These are phyloP conservation scores for Tetrapisispora pingtungensis DNA, from an alignment of 805 yeast genomes.

Conservation along the genomic window DNA sequence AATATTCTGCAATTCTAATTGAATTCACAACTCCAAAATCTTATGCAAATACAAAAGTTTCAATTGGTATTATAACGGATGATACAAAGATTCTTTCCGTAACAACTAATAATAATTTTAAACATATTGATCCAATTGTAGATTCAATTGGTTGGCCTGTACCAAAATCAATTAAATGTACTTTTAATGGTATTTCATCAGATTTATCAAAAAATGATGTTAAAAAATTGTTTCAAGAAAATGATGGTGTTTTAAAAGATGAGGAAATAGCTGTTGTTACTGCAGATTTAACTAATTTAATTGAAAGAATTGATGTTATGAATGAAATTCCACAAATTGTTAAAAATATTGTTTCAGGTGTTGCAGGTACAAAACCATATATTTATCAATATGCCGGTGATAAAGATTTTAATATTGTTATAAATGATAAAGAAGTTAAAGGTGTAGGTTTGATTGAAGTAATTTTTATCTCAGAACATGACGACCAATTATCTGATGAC, in stretches of 20 bases:
- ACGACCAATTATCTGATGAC: constrained; percentile 4
- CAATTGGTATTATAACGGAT: constrained; percentile 63
- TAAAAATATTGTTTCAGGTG: constrained; percentile 85
- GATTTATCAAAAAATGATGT: constrained; percentile 25
- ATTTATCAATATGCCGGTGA: constrained; percentile 83
- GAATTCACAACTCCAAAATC: constrained; percentile 92
- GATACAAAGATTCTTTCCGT: constrained; percentile 54
- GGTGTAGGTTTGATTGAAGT: constrained; percentile 29
- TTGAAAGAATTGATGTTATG: constrained; percentile 96
- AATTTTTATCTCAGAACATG: constrained; percentile 27
- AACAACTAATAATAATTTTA: constrained; percentile 54
- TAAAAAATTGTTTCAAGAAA: constrained; percentile 29
- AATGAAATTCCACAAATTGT: constrained; percentile 92
- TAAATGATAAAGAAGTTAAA: constrained; percentile 11
- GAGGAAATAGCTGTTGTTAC: constrained; percentile 39
- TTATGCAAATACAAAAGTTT: constrained; percentile 73
- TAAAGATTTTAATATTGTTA: constrained; percentile 16
- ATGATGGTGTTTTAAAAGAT: constrained; percentile 36
- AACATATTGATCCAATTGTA: constrained; percentile 43
- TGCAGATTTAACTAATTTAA: constrained; percentile 53
- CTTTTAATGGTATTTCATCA: constrained; percentile 41
- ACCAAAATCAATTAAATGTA: constrained; percentile 59
- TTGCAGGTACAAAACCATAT: constrained; percentile 93
- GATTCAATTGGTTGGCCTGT: constrained; percentile 92
- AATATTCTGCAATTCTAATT: constrained; percentile 73